Evolutionary conservation across 768 basidiomycete genomes (phyloP).

Genomic region (Russula abietina): DNA sequence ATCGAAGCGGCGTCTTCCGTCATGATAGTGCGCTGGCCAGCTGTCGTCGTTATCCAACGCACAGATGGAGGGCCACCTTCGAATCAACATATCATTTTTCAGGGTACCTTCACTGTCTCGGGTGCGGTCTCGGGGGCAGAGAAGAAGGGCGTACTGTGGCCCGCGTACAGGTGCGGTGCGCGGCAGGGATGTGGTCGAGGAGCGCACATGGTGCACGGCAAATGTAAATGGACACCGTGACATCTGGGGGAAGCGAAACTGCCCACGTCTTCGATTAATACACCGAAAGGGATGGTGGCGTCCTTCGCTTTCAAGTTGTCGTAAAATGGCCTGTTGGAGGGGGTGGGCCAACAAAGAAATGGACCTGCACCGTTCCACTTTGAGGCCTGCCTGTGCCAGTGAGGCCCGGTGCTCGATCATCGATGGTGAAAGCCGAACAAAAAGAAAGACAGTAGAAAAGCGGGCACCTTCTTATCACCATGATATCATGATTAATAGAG

Average conservation of each 20-base stretch:
- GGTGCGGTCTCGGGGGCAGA: neutral
- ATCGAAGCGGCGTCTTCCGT: conserved; percentile 2
- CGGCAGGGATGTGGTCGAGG: conserved; percentile 5
- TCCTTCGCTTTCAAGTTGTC: conserved; percentile 24
- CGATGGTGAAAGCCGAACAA: no score
- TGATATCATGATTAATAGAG: no score
- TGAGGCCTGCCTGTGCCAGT: no score
- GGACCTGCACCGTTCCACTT: no score
- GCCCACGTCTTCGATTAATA: conserved; percentile 18
- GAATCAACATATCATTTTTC: conserved; percentile 28
- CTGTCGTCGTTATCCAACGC: conserved; percentile 32
- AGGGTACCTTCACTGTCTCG: conserved; percentile 10
- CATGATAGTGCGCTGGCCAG: conserved; percentile 29
- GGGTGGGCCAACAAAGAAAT: no score
- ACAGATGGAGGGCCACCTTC: conserved; percentile 23
- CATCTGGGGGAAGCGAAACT: conserved; percentile 8
- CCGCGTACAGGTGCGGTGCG: no score
- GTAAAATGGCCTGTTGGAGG: conserved; percentile 24
- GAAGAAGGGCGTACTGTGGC: conserved; percentile 6
- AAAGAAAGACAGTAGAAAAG: no score
- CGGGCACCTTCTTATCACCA: no score
- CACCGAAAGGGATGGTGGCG: conserved; percentile 28
- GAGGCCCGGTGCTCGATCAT: no score
- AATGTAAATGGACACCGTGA: conserved; percentile 26
- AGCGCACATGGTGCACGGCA: conserved; percentile 28